Conservation (phyloP, 2,329 filamentous ascomycete genomes). For the Botrytis paeoniae region DNA sequence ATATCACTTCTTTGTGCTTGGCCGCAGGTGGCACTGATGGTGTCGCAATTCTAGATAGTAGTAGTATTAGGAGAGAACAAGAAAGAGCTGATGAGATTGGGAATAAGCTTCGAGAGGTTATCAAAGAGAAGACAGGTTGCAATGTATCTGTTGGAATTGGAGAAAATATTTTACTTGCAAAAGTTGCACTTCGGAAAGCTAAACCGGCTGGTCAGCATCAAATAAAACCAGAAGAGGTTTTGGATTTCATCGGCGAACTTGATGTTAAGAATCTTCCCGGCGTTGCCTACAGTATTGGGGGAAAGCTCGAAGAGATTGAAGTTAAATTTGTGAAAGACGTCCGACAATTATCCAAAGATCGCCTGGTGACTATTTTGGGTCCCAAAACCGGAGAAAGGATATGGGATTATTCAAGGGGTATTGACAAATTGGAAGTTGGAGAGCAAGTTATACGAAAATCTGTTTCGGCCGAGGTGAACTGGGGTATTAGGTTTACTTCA, state of each 20-base stretch:
- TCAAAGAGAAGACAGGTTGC: constrained; percentile 76
- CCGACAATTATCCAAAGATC: constrained; percentile 72
- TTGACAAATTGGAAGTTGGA: constrained; percentile 82
- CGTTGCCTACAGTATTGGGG: constrained; percentile 85
- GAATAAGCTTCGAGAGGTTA: constrained; percentile 59
- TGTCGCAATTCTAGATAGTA: constrained; percentile 61
- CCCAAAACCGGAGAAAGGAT: constrained; percentile 91
- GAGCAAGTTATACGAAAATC: constrained; percentile 85
- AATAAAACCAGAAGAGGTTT: constrained; percentile 74
- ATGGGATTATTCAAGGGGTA: constrained; percentile 84
- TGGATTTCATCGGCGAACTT: constrained; percentile 73
- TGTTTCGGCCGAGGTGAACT: constrained; percentile 95
- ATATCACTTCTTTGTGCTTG: constrained; percentile 71
- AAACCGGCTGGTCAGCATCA: constrained; percentile 94
- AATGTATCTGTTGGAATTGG: constrained; percentile 92
- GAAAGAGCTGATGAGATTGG: constrained; percentile 73
- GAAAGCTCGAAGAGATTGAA: constrained; percentile 83
- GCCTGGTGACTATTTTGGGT: constrained; percentile 68
- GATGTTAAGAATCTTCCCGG: constrained; percentile 81
- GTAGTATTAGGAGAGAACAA: constrained; percentile 73
- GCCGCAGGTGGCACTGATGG: constrained; percentile 65
- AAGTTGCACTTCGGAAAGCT: constrained; percentile 83
- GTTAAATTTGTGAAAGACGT: constrained; percentile 82
- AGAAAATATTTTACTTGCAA: constrained; percentile 84
- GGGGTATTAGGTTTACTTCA: constrained; percentile 92